Conservation (phyloP, 2,329 filamentous ascomycete genomes). For the Nemania sp. region DNA sequence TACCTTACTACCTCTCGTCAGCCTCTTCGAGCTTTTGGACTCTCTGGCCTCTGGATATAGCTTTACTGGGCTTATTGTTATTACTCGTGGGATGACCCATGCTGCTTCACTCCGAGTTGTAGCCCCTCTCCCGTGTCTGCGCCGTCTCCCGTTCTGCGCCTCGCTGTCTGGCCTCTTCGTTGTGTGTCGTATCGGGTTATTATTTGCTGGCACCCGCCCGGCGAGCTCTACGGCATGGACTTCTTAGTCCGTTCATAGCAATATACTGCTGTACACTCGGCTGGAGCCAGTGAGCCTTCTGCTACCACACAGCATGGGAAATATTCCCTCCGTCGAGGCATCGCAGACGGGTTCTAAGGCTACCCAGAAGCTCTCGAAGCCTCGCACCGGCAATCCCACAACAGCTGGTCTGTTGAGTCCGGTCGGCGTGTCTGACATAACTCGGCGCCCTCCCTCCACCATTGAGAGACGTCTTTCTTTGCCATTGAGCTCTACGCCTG, state of each 20-base stretch:
- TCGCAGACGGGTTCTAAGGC: constrained; percentile 41
- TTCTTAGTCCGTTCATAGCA: constrained; percentile 44
- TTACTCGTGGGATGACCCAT: constrained; percentile 18
- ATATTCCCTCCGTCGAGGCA: constrained; percentile 52
- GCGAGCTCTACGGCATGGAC: constrained; percentile 45
- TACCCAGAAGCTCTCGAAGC: constrained; percentile 57
- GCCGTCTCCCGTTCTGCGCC: constrained; percentile 18
- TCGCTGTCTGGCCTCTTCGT: constrained; percentile 22
- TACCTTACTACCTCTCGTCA: constrained; percentile 8
- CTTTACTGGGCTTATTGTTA: constrained; percentile 8
- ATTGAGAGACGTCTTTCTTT: constrained; percentile 33
- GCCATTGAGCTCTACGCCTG: constrained; percentile 27
- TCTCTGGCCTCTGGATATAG: too few relatives aligned
- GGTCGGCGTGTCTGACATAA: constrained; percentile 40
- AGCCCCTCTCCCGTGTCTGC: constrained; percentile 19
- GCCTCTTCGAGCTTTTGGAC: constrained; percentile 23
- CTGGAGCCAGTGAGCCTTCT: constrained; percentile 27
- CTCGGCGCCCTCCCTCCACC: constrained; percentile 35
- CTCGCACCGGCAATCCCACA: constrained; percentile 47
- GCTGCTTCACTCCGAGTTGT: constrained; percentile 29
- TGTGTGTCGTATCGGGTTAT: constrained; percentile 38
- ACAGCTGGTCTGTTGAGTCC: constrained; percentile 48
- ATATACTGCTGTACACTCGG: constrained; percentile 39
- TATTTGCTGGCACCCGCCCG: constrained; percentile 35
- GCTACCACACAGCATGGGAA: constrained; percentile 56